Conservation (phyloP, 139 green algal genomes). For the Chlamydomonas applanata region DNA sequence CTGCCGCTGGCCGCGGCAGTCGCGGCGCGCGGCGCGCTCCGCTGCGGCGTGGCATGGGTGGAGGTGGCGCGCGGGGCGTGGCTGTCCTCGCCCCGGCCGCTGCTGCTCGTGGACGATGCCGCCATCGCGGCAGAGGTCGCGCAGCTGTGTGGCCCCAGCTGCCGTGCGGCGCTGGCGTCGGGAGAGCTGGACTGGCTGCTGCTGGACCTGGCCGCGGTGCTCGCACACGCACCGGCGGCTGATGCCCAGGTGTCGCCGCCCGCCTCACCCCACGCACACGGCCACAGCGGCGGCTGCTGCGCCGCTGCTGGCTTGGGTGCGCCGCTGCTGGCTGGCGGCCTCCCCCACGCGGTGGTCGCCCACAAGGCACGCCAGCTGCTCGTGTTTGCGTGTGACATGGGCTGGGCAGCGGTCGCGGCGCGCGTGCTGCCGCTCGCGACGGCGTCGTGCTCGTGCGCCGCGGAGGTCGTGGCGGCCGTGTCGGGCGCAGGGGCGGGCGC, state of each 20-base stretch:
- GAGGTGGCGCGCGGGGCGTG: constrained; percentile 38
- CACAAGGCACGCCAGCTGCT: constrained; percentile 48
- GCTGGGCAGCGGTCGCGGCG: constrained; percentile 40
- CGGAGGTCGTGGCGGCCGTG: constrained; percentile 39
- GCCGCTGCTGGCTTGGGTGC: no score
- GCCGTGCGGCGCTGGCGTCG: not conserved
- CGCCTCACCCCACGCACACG: no score
- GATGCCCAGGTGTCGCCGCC: no score
- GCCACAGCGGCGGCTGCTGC: no score
- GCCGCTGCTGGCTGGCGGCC: not conserved
- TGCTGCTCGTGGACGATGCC: constrained; percentile 48
- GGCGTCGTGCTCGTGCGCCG: constrained; percentile 32
- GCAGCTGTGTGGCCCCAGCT: not conserved
- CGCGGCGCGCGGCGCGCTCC: not conserved
- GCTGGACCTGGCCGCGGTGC: not conserved
- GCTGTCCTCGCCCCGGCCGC: constrained; percentile 26
- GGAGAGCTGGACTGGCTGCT: not conserved
- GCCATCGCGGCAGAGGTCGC: constrained; percentile 32
- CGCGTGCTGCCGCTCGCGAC: constrained; percentile 44
- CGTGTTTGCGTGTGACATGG: constrained; percentile 55
- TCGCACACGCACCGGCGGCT: not conserved
- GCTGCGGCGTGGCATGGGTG: constrained; percentile 38
- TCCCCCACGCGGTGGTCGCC: constrained; percentile 7
- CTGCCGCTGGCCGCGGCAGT: not conserved
- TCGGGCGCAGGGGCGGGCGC: not conserved